Conservation (phyloP, 306 rosid species). For the Datisca glomerata region DNA sequence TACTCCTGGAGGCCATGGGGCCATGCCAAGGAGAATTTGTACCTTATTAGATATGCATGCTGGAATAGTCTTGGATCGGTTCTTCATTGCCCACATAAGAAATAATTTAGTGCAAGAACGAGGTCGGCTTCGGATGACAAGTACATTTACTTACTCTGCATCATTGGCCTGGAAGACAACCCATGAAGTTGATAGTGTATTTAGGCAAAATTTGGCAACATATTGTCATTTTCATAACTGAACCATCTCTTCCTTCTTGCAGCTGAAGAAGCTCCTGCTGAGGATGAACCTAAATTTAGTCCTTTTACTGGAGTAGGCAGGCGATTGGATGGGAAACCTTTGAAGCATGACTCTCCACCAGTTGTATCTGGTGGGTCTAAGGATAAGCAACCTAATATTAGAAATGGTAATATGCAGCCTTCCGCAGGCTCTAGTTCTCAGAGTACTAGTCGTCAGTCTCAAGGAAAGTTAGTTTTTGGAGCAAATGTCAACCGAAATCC, state of each 20-base stretch:
- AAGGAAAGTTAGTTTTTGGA: conserved; percentile 93
- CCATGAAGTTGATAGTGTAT: too few species aligned
- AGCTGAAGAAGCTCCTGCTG: conserved; percentile 58
- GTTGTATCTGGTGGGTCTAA: conserved; percentile 36
- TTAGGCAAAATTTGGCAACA: neutral
- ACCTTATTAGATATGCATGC: too few species aligned
- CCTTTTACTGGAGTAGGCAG: conserved; percentile 84
- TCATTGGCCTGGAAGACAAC: too few species aligned
- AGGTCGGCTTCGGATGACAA: too few species aligned
- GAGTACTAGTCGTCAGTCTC: conserved; percentile 44
- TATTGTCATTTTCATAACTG: neutral
- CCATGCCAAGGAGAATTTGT: too few species aligned
- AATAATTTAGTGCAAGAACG: too few species aligned
- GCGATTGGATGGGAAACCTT: conserved; percentile 90
- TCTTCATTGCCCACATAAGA: too few species aligned
- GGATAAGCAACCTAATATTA: conserved; percentile 32
- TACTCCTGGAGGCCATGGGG: too few species aligned
- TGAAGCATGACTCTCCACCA: conserved; percentile 36
- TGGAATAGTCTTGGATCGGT: too few species aligned
- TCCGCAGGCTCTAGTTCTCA: conserved; percentile 63
- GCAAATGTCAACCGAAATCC: conserved; percentile 42
- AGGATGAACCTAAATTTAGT: conserved; percentile 64
- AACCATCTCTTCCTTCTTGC: too few species aligned
- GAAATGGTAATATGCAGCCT: conserved; percentile 31
- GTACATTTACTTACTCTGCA: too few species aligned